phyloP scores from a whole-genome alignment of 495 filamentous ascomycete genomes.

The Penicillium pancosmium region DNA sequence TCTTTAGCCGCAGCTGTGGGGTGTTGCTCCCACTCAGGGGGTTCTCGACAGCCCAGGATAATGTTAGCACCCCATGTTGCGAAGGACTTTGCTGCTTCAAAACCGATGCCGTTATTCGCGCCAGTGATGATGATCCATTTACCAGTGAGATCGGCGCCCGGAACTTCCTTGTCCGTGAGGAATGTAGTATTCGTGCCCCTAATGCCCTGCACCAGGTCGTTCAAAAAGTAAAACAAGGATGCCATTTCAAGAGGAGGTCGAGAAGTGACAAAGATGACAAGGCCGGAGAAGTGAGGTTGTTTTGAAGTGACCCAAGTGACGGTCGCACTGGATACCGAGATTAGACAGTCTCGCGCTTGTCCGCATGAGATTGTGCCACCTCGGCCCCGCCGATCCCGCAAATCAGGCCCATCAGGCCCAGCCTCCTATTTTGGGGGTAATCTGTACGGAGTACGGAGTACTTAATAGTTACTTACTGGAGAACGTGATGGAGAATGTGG shows the following conservation, averaged over 20 bases:
- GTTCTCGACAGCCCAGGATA: constrained; percentile 34
- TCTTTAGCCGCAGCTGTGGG: constrained; percentile 22
- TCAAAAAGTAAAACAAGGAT: background rate
- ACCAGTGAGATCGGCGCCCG: constrained; percentile 18
- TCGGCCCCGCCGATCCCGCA: background rate
- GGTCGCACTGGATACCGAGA: background rate
- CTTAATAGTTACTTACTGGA: no score
- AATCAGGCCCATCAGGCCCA: no score
- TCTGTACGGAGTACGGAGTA: no score
- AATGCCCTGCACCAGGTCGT: background rate
- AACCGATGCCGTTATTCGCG: constrained; percentile 37
- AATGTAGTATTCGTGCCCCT: constrained; percentile 16
- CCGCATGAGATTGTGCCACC: background rate
- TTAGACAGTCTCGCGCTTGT: no score
- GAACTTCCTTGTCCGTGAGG: constrained; percentile 20
- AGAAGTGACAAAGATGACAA: no score
- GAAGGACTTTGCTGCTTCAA: constrained; percentile 33
- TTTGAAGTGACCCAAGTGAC: background rate
- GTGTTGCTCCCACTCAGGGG: constrained; percentile 26
- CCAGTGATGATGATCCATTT: constrained; percentile 41
- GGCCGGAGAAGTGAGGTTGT: no score
- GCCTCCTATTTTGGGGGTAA: no score
- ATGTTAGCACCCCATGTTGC: constrained; percentile 30
- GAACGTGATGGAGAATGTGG: no score
- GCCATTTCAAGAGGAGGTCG: constrained; percentile 5